Evolutionary conservation across 2,329 filamentous ascomycete genomes (phyloP).

Genomic region (Apiospora sp.): DNA sequence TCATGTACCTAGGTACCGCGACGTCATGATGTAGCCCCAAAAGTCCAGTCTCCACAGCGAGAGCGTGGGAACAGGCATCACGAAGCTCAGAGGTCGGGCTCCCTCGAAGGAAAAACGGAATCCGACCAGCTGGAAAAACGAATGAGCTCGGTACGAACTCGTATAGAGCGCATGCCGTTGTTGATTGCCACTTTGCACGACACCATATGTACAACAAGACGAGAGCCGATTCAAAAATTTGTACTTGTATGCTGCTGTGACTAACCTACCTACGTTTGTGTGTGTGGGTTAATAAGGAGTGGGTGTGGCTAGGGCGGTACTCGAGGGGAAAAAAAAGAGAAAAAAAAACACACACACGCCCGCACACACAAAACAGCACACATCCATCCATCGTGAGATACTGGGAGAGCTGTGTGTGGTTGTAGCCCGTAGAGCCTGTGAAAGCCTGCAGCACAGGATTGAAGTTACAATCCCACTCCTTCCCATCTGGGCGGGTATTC

Average conservation of each 20-base stretch:
- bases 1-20: not conserved
- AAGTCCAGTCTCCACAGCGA: not conserved
- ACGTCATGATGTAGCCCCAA: conserved; percentile 16
- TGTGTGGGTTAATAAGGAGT: not conserved
- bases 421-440: not conserved
- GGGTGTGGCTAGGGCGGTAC: conserved; percentile 6
- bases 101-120: not conserved
- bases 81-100: not conserved
- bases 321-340: not conserved
- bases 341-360: not conserved
- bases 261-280: not conserved
- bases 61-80: conserved; percentile 15
- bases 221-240: no score
- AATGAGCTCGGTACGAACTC: not conserved
- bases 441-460: not conserved
- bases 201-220: not conserved
- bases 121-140: not conserved
- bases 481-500: conserved; percentile 8
- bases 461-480: not conserved
- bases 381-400: not conserved
- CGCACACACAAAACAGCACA: not conserved
- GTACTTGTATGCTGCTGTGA: no score
- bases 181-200: not conserved
- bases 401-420: not conserved
- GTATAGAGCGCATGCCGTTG: not conserved